A percentile compares a stretch with the other conserved stretches of the same genome.
Conservation (phyloP, 2,329 filamentous ascomycete genomes). For the Westerdykella sp. region DNA sequence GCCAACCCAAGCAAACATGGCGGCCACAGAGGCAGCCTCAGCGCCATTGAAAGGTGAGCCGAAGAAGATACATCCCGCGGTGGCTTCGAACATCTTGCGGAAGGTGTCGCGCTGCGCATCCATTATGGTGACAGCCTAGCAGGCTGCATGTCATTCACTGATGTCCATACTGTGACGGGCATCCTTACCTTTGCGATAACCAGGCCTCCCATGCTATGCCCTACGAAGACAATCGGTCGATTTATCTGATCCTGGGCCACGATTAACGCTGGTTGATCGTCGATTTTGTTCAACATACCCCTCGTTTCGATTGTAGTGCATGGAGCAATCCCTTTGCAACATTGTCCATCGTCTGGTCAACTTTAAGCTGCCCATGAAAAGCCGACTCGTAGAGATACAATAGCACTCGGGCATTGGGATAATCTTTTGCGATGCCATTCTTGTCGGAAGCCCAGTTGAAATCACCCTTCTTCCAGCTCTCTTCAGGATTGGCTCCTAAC, state of each 20-base stretch:
- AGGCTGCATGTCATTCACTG: neutral
- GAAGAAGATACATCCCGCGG: conserved; percentile 4
- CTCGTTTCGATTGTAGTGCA: neutral
- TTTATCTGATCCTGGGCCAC: neutral
- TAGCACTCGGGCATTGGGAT: conserved; percentile 3
- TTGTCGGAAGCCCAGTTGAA: conserved; percentile 4
- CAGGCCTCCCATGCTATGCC: conserved; percentile 4
- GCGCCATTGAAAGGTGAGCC: conserved; percentile 2
- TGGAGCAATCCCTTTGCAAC: conserved; percentile 2
- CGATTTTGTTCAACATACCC: neutral
- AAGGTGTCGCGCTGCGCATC: neutral
- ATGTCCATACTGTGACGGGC: neutral
- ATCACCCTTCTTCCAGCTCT: conserved; percentile 1
- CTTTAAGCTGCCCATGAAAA: conserved; percentile 3
- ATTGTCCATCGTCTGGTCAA: conserved; percentile 4
- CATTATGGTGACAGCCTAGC: conserved; percentile 1
- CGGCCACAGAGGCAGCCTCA: conserved; percentile 1
- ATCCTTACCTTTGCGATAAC: conserved; percentile 2
- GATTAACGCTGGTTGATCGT: neutral
- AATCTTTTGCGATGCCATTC: conserved; percentile 3
- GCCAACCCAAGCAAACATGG: conserved; percentile 1
- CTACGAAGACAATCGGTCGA: conserved; percentile 4
- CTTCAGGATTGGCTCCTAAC: conserved; percentile 1
- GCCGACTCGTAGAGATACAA: conserved; percentile 4
- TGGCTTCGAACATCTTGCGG: conserved; percentile 1